A percentile compares a stretch with the other conserved stretches of the same genome.
Evolutionary conservation across 805 yeast genomes (phyloP).

Genomic region (Ogataea corticis): DNA sequence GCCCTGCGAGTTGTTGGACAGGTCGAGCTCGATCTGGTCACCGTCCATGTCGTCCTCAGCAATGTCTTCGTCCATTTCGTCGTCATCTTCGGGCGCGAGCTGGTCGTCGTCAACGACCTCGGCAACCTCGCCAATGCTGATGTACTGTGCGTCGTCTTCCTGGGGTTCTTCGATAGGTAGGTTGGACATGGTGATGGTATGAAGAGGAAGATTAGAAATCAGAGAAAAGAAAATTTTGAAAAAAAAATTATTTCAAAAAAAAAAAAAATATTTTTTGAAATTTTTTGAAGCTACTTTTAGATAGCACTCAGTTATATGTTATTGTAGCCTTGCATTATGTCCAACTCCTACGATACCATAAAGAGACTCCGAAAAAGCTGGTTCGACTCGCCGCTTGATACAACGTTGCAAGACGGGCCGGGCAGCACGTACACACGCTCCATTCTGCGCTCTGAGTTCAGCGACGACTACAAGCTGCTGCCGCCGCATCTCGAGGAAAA

Average conservation of each 20-base stretch:
- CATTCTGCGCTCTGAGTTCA: conserved; percentile 10
- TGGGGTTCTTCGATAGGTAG: conserved; percentile 9
- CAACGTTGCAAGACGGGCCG: conserved; percentile 8
- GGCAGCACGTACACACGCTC: conserved; percentile 15
- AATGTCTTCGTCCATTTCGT: conserved; percentile 39
- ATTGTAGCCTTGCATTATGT: no score
- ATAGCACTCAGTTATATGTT: no score
- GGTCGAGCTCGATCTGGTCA: conserved; percentile 71
- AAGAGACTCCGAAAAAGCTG: conserved; percentile 9
- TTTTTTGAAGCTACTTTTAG: neutral
- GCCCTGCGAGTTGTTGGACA: conserved; percentile 85
- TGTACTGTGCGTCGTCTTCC: conserved; percentile 29
- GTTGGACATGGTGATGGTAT: neutral
- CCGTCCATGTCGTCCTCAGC: conserved; percentile 43
- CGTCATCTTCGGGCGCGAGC: conserved; percentile 39
- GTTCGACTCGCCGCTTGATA: conserved; percentile 5
- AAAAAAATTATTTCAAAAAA: neutral
- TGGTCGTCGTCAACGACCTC: conserved; percentile 35
- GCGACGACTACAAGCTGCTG: conserved; percentile 9
- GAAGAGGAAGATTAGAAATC: neutral
- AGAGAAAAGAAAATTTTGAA: neutral
- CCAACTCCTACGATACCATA: conserved; percentile 5
- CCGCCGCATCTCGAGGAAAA: conserved; percentile 19
- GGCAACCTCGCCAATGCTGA: conserved; percentile 33
- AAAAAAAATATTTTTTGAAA: neutral